phyloP scores from a whole-genome alignment of 371 early-diverging fungal species.

The Apophysomyces variabilis region DNA sequence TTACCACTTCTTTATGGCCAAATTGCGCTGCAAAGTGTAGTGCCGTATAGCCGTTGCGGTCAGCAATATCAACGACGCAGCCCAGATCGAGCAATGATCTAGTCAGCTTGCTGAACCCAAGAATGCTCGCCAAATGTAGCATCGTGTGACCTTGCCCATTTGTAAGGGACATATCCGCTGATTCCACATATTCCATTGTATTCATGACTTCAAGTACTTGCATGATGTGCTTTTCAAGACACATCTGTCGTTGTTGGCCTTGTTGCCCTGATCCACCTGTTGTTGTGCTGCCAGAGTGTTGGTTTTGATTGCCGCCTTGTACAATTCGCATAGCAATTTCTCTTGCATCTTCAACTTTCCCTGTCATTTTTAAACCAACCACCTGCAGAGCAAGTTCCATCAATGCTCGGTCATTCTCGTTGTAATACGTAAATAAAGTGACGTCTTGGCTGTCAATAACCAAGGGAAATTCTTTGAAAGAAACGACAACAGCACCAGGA shows the following conservation, averaged over 20 bases:
- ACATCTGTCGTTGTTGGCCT: conserved; percentile 21
- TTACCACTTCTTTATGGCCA: conserved; percentile 28
- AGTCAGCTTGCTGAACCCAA: conserved; percentile 35
- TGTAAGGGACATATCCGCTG: conserved; percentile 38
- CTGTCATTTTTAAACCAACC: conserved; percentile 83
- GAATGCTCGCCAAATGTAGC: conserved; percentile 50
- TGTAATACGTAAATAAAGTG: conserved; percentile 63
- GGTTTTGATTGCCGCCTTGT: conserved; percentile 58
- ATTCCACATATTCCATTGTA: conserved; percentile 41
- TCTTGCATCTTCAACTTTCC: conserved; percentile 74
- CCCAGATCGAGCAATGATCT: conserved; percentile 34
- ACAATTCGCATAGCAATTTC: conserved; percentile 81
- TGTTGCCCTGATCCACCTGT: conserved; percentile 18
- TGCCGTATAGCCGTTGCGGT: conserved; percentile 39
- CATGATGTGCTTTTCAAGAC: conserved; percentile 45
- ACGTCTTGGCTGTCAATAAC: conserved; percentile 53
- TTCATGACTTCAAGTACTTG: conserved; percentile 49
- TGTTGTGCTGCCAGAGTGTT: conserved; percentile 16
- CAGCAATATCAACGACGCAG: conserved; percentile 30
- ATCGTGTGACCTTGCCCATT: conserved; percentile 48
- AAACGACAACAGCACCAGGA: conserved; percentile 81
- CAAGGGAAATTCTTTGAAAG: conserved; percentile 66
- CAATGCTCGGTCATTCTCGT: conserved; percentile 83
- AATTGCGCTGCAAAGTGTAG: conserved; percentile 30
- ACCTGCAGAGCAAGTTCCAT: conserved; percentile 90